Base-by-base conservation (phyloP, 805 yeast species). In the Tetrapisispora taiwanensis region DNA sequence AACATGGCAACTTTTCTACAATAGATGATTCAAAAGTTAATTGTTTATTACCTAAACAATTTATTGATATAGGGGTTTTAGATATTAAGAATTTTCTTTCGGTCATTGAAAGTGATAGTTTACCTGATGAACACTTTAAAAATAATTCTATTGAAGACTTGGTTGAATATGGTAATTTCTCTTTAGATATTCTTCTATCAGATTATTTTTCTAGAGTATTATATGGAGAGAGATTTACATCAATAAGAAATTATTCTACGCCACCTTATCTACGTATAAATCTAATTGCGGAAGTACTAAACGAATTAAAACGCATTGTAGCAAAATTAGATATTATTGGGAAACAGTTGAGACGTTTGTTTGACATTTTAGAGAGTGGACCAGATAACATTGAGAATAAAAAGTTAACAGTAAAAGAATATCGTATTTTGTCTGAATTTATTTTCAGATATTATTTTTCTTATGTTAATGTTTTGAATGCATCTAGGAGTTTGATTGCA, bases 201-300 rank as follows among this genome's bases (percentile, higher is more conserved):
- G 42, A 53, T 8, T 60, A 56, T 40, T 53, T 48, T 31, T 22
- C 43, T 7, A 49, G 49, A 3, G 56, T 59, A 19, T 45, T 60
- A 18, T 58, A 49, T 42, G 48, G 48, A 39, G 60, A 56, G 34
- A 52, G 49, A 13, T 60, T 48, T 40, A 59, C 65, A 0, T 52
- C 62, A 1, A 54, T 62, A 8, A 52, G 49, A 42, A 54, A 58
- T 32, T 45, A 50, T 7, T 55, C 62, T 5, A 46, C 49, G 28
- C 58, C 62, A 5, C 49, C 52, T 7, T 28, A 43, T 14, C 33
- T 56, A 6, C 51, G 49, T 41, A 39, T 42, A 6, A 43, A 42
- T 26, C 40, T 60, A 7, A 43, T 52, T 28, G 39, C 35, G 9
- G 61, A 58, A 20, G 39, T 59, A 5, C 44, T 53, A 12, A 43